A percentile compares a stretch with the other conserved stretches of the same genome.
Conservation (phyloP, 495 filamentous ascomycete species). For the Aspergillus homomorphus region DNA sequence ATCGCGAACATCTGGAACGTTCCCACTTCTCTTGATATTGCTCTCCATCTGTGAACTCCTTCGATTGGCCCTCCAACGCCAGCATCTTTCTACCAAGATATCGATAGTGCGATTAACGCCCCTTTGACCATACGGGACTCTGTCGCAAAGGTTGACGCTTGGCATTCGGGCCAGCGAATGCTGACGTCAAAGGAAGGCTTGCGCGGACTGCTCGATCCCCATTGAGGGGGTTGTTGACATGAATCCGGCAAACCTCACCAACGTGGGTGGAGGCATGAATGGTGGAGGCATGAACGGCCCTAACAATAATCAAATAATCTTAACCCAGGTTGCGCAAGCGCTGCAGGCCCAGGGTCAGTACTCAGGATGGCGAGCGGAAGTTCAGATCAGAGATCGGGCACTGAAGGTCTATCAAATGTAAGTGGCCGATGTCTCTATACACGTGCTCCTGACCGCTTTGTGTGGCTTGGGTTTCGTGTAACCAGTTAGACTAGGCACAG, state of each 20-base stretch:
- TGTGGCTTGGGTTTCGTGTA: neutral
- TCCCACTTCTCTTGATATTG: neutral
- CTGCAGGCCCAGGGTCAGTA: conserved; percentile 39
- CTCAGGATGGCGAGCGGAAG: conserved; percentile 46
- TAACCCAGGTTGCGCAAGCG: conserved; percentile 35
- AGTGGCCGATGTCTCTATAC: conserved; percentile 16
- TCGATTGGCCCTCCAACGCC: neutral
- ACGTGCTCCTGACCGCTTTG: neutral
- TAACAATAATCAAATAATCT: conserved; percentile 33
- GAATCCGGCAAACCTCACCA: conserved; percentile 49
- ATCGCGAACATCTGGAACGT: neutral
- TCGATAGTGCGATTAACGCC: neutral
- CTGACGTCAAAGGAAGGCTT: conserved; percentile 32
- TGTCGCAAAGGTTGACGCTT: conserved; percentile 10
- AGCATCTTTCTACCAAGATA: neutral
- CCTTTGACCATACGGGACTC: neutral
- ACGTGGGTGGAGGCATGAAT: conserved; percentile 42
- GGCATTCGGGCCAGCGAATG: conserved; percentile 36
- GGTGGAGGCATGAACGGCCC: conserved; percentile 35
- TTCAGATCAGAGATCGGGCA: conserved; percentile 37
- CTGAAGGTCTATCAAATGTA: conserved; percentile 49
- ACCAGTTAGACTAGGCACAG: neutral
- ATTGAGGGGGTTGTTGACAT: conserved; percentile 48
- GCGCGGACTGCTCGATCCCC: conserved; percentile 44
- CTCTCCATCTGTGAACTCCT: neutral